Evolutionary conservation across 2,329 filamentous ascomycete genomes (phyloP).

Genomic region (Penicillium sp.): DNA sequence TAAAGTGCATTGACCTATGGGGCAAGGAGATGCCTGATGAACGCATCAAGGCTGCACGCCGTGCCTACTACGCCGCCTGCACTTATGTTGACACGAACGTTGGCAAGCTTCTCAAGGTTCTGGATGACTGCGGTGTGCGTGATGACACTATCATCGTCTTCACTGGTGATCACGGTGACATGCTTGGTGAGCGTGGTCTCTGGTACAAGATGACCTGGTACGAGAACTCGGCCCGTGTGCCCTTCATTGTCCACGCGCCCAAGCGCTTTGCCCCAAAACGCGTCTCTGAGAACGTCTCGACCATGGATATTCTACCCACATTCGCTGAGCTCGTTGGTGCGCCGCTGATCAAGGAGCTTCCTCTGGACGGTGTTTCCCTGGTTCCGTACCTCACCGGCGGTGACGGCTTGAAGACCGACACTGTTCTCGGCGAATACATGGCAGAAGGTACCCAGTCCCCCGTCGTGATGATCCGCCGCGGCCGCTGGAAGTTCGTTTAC

Average conservation of each 20-base stretch:
- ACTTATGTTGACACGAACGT: constrained; percentile 95
- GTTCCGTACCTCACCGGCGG: constrained; percentile 72
- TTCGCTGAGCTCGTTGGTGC: constrained; percentile 81
- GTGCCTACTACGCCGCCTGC: constrained; percentile 91
- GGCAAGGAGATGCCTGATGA: constrained; percentile 82
- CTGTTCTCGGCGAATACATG: constrained; percentile 93
- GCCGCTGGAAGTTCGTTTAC: constrained; percentile 87
- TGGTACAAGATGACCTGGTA: constrained; percentile 99
- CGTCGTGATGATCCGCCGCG: constrained; percentile 91
- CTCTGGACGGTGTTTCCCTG: constrained; percentile 83
- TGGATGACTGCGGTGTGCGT: constrained; percentile 78
- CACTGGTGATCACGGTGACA: constrained; percentile 92
- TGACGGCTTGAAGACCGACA: constrained; percentile 68
- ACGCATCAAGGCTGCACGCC: constrained; percentile 81
- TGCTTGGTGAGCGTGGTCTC: constrained; percentile 88
- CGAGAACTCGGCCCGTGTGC: constrained; percentile 87
- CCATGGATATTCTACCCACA: constrained; percentile 86
- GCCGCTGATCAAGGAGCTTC: constrained; percentile 70
- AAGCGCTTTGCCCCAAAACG: constrained; percentile 74
- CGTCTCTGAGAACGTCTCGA: constrained; percentile 84
- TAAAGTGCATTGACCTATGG: constrained; percentile 87
- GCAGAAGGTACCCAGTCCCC: constrained; percentile 89
- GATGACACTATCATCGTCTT: constrained; percentile 92
- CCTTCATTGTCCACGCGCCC: constrained; percentile 83
- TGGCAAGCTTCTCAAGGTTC: constrained; percentile 75